A percentile compares a stretch with the other conserved stretches of the same genome.
Conservation (phyloP, 208 protist genomes). For the Angomonas deanei region DNA sequence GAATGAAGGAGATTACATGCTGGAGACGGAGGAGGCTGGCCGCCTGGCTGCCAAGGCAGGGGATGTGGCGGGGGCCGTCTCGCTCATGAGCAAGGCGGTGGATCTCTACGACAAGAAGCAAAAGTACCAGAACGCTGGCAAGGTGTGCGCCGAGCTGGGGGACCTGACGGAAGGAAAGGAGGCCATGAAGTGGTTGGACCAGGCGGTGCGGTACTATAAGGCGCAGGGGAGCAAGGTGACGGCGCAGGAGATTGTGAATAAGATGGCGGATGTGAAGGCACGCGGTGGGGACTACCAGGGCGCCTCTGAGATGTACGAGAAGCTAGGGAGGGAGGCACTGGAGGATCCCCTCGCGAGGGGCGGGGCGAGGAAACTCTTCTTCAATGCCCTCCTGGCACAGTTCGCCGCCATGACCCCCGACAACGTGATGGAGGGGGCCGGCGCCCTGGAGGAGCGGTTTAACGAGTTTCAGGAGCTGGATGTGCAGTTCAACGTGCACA, state of each 20-base stretch:
- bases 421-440: slow-evolving; percentile 55
- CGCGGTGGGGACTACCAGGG: slow-evolving; percentile 51
- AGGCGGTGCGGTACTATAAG: slow-evolving; percentile 59
- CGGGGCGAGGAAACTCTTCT: slow-evolving; percentile 75
- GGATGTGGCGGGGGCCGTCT: slow-evolving; percentile 27
- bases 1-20: slow-evolving; percentile 51
- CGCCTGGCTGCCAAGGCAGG: slow-evolving; percentile 47
- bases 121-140: slow-evolving; percentile 58
- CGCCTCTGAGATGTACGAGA: slow-evolving; percentile 64
- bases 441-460: slow-evolving; percentile 70
- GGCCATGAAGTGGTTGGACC: slow-evolving; percentile 63
- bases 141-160: slow-evolving; percentile 56
- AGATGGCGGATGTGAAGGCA: slow-evolving; percentile 77
- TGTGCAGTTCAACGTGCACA: slow-evolving; percentile 79
- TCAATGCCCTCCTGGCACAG: slow-evolving; percentile 67
- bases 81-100: slow-evolving; percentile 35
- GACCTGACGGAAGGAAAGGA: slow-evolving; percentile 51
- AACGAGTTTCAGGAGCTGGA: slow-evolving; percentile 80
- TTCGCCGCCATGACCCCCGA: slow-evolving; percentile 59
- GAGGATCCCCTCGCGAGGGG: slow-evolving; percentile 67
- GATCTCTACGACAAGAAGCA: slow-evolving; percentile 61
- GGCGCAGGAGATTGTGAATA: slow-evolving; percentile 53
- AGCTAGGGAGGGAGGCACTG: slow-evolving; percentile 59
- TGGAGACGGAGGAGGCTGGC: slow-evolving; percentile 67
- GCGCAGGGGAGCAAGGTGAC: slow-evolving; percentile 63